Evolutionary conservation across 768 basidiomycete genomes (phyloP), one percentile per base, ranked within the genome.

Genomic region (Mycena polygramma): DNA sequence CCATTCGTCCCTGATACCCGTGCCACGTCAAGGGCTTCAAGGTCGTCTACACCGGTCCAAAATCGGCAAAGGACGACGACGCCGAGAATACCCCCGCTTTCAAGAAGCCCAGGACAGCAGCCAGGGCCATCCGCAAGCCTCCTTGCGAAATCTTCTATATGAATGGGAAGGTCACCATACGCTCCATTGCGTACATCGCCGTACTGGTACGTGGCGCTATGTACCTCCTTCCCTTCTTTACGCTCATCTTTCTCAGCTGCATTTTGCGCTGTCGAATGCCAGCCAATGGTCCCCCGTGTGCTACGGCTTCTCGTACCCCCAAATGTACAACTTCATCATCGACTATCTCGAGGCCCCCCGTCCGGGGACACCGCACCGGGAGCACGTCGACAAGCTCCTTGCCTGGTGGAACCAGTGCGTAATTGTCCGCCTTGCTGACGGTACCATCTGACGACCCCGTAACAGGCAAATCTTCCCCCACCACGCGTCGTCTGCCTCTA

Each of bases 321-420:
- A 69, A 46, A 69, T 69, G 68, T 69, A 69, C 57, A 48, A 69
- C 24, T 64, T 69, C 30, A 49, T 69, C 26, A 55, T 69, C 55
- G 68, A 69, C 62, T 69, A 52, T 48, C 64, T 69, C 48, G 68
- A 69, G 49, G 41, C 19, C 9, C 68, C 68, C 17, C 54, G 24
- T 1, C 48, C 51, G 19, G 68, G 62, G 11, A 69, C 68, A 9
- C 55, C 60, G 19, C 8, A 52, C 1, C 39, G 57, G 55, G 57
- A 19, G 36, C 68, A 48, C n/a, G 61, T 17, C 0, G 68, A 69
- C 46, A 26, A 55, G 26, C 26, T 68, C 2, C 39, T 68, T 4
- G 22, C 36, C 2, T 68, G 66, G 66, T 68, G 66, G 58, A 68
- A 59, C 41, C 19, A 59, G 66, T 68, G 26, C 8, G 66, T 68